Conservation (phyloP, 352 stramenopile species). For the Globisporangium mamillatum region DNA sequence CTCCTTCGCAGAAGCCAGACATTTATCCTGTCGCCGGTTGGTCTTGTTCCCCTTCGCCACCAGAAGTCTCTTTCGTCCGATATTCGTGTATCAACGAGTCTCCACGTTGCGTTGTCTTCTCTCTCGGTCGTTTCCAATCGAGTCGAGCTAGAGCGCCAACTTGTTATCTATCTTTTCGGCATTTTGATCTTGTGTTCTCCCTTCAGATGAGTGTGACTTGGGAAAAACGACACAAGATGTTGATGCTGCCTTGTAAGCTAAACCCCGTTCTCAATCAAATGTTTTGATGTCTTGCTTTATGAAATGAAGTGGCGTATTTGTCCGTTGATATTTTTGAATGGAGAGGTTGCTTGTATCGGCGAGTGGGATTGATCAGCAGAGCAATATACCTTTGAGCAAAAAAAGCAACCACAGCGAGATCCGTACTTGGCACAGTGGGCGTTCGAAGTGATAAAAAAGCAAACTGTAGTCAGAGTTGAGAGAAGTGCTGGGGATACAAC, state of each 20-base stretch:
- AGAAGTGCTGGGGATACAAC: too few species aligned
- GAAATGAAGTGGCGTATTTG: not conserved
- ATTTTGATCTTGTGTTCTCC: not conserved
- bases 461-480: too few species aligned
- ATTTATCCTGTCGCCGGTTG: not conserved
- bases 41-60: not conserved
- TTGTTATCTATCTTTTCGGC: slow-evolving; percentile 11
- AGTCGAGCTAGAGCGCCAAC: not conserved
- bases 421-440: too few species aligned
- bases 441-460: too few species aligned
- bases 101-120: not conserved
- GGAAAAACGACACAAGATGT: not conserved
- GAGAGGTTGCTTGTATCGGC: not conserved
- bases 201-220: not conserved
- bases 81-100: not conserved
- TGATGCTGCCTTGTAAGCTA: slow-evolving; percentile 9
- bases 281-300: not conserved
- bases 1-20: not conserved
- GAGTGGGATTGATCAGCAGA: too few species aligned
- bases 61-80: not conserved
- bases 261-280: not conserved
- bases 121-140: not conserved
- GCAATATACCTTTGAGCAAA: not conserved
- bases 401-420: too few species aligned
- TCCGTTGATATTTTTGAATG: not conserved